These are phyloP conservation scores for Fusarium musae DNA, from an alignment of 2,329 filamentous ascomycete species.

Conservation along the genomic window DNA sequence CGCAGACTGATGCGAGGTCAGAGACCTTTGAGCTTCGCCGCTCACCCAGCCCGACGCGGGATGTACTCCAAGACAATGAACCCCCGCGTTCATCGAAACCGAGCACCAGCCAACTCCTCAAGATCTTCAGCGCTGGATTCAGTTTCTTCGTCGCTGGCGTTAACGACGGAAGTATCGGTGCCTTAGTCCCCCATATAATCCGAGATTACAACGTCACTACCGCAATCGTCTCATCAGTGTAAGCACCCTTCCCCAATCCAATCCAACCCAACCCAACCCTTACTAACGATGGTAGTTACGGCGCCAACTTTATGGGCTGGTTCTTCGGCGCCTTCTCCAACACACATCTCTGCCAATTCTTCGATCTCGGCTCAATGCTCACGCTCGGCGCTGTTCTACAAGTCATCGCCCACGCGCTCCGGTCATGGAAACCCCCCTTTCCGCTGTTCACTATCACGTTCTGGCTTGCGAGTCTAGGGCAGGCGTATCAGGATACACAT, in stretches of 20 bases:
- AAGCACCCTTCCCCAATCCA: slow-evolving; percentile 20
- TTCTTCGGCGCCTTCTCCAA: slow-evolving; percentile 67
- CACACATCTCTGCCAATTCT: slow-evolving; percentile 61
- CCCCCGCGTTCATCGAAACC: not conserved
- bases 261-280: not conserved
- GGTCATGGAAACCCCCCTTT: slow-evolving; percentile 68
- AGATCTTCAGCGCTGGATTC: slow-evolving; percentile 65
- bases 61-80: not conserved
- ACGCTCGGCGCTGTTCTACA: slow-evolving; percentile 66
- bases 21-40: slow-evolving; percentile 7
- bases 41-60: rapidly evolving
- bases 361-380: slow-evolving; percentile 68
- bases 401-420: slow-evolving; percentile 62
- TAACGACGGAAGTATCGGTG: slow-evolving; percentile 72
- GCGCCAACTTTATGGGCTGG: slow-evolving; percentile 69
- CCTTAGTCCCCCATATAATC: slow-evolving; percentile 71
- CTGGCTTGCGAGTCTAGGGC: slow-evolving; percentile 66
- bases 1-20: not conserved
- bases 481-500: slow-evolving; percentile 72
- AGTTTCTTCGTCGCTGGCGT: slow-evolving; percentile 74
- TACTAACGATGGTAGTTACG: slow-evolving; percentile 50
- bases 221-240: slow-evolving; percentile 62
- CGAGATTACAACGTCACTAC: slow-evolving; percentile 65
- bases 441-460: slow-evolving; percentile 67
- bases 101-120: slow-evolving; percentile 46